A percentile compares a stretch with the other conserved stretches of the same genome.
phyloP scores from a whole-genome alignment of 345 rosid species.

The Erysimum cheiranthoides region DNA sequence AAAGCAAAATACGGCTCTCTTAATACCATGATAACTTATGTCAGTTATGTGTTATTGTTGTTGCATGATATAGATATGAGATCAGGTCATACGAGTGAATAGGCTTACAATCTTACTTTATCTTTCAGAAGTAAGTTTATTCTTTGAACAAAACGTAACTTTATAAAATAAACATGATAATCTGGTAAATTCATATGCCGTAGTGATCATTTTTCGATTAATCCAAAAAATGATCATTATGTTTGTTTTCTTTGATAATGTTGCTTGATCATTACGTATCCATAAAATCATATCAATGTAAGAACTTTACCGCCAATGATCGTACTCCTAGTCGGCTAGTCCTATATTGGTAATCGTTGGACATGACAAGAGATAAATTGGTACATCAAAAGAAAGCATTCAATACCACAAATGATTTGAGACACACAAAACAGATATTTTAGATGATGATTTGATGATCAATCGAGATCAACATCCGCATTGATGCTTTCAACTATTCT shows the following conservation, averaged over 20 bases:
- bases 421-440: background rate
- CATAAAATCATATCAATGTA: background rate
- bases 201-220: background rate
- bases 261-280: background rate
- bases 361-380: background rate
- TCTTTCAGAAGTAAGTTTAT: background rate
- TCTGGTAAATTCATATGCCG: background rate
- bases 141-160: background rate
- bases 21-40: background rate
- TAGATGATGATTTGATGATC: background rate
- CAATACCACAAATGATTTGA: background rate
- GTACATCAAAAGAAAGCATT: background rate
- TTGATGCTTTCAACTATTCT: background rate
- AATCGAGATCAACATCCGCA: background rate
- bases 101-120: background rate
- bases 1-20: background rate
- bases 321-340: background rate
- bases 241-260: background rate
- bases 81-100: background rate
- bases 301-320: background rate
- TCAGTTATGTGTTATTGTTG: background rate
- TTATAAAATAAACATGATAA: background rate
- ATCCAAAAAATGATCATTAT: background rate
- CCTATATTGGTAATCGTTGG: background rate
- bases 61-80: background rate